Conservation (phyloP, 2,329 filamentous ascomycete genomes). For the Cladosporium sp. region DNA sequence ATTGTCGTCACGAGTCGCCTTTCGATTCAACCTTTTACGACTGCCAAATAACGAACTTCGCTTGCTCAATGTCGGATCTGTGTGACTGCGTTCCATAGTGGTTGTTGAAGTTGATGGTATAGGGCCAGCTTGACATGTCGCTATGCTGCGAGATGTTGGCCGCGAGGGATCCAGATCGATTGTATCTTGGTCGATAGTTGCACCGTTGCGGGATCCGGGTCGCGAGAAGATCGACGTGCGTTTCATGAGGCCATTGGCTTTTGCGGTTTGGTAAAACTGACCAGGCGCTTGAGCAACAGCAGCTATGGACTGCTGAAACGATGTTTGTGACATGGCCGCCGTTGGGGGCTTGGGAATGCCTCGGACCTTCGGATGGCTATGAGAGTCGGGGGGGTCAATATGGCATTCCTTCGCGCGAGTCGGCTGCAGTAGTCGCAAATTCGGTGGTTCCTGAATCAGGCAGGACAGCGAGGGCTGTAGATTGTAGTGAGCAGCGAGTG, state of each 20-base stretch:
- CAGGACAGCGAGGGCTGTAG: neutral
- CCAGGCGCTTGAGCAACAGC: slow-evolving; percentile 18
- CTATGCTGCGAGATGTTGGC: neutral
- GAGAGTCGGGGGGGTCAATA: neutral
- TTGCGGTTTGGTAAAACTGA: slow-evolving; percentile 16
- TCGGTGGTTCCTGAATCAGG: slow-evolving; percentile 3
- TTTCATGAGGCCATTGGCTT: slow-evolving; percentile 18
- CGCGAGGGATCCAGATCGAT: slow-evolving; percentile 4
- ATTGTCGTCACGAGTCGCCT: neutral
- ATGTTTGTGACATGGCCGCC: slow-evolving; percentile 15
- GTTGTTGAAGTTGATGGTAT: slow-evolving; percentile 7
- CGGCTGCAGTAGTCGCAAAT: slow-evolving; percentile 14
- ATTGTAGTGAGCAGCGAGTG: neutral
- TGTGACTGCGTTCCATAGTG: slow-evolving; percentile 14
- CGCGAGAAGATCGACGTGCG: slow-evolving; percentile 19
- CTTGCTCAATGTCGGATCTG: slow-evolving; percentile 6
- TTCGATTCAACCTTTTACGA: slow-evolving; percentile 12
- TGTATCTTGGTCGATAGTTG: slow-evolving; percentile 8
- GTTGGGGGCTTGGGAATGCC: neutral
- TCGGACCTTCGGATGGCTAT: slow-evolving; percentile 2
- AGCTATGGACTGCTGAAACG: slow-evolving; percentile 19
- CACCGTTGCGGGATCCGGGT: slow-evolving; percentile 7
- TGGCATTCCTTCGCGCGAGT: slow-evolving; percentile 18
- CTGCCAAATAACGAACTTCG: slow-evolving; percentile 16
- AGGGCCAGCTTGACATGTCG: neutral